Conservation (phyloP, 2,329 filamentous ascomycete species). For the Dactylonectria estremocensis region DNA sequence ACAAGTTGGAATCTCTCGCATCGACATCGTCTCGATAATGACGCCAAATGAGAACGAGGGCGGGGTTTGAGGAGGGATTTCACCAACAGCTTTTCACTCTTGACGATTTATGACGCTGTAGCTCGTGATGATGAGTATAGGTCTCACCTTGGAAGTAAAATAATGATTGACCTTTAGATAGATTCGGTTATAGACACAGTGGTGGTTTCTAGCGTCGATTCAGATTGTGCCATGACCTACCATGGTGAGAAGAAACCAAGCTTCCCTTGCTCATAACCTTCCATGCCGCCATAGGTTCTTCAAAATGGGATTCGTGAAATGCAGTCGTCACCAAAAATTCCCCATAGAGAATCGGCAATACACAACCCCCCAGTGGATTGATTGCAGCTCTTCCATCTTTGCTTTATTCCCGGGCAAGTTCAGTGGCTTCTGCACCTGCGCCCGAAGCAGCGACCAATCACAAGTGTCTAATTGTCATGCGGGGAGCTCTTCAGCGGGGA, state of each 20-base stretch:
- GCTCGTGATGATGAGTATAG: not conserved
- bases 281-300: not conserved
- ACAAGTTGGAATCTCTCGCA: slow-evolving; percentile 36
- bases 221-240: not conserved
- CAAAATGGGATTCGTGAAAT: not conserved
- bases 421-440: slow-evolving; percentile 31
- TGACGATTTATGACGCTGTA: not conserved
- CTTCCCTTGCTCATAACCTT: no score
- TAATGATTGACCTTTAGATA: not conserved
- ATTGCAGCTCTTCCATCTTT: not conserved
- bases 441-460: slow-evolving; percentile 33
- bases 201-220: not conserved
- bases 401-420: slow-evolving; percentile 26
- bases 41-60: not conserved
- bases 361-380: not conserved
- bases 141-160: not conserved
- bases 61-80: no score
- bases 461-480: slow-evolving; percentile 46
- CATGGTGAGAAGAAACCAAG: no score
- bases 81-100: not conserved
- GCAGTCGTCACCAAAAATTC: no score
- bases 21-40: slow-evolving; percentile 3
- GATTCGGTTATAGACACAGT: not conserved
- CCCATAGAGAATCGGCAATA: not conserved
- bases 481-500: slow-evolving; percentile 43